Evolutionary conservation across 495 filamentous ascomycete genomes (phyloP), one percentile per base, ranked within the genome.

Genomic region (Penicillium argentinense): DNA sequence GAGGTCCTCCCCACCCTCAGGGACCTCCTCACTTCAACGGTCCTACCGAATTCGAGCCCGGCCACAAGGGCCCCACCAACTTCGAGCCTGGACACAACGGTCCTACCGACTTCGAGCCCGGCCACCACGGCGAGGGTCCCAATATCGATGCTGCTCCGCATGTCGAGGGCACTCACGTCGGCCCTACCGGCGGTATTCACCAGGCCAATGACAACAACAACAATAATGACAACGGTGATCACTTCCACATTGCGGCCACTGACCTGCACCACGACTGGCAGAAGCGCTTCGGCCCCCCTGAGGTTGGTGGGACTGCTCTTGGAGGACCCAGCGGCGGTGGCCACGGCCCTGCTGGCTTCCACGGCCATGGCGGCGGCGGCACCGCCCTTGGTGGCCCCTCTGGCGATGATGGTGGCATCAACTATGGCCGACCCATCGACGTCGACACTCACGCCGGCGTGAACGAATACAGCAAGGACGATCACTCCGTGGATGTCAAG

Each of bases 381-480:
- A 62, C 59, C 9, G 55, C 46, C n/a, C 23, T 53, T n/a, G 59
- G 59, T 36, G 59, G 59, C 1, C 59, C 56, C 1, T 53, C 55
- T 28, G 59, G 59, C n/a, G 42, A 54, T 18, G 51, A 56, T 32
- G 53, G 40, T 5, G 53, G 49, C 9, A 21, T 47, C 7, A 47
- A 26, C 16, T 45, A 54, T 30, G 47, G 48, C 25, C 19, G n/a
- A 6, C 45, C 41, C 9, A 51, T 41, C 0, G 42, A 30, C 8
- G 18, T 54, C 5, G 16, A 51, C 11, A 39, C 32, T 9, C 46
- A 57, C 49, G 50, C 23, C 22, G 28, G 25, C 1, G 45, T 65
- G 19, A 48, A 52, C 9, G 54, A 59, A 42, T 30, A 51, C 27
- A 49, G 40, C 40, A 33, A 57, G 30, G 62, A 64, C 23, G 49